phyloP scores from a whole-genome alignment of 2,329 filamentous ascomycete genomes.

The Chaetomium olivaceum region DNA sequence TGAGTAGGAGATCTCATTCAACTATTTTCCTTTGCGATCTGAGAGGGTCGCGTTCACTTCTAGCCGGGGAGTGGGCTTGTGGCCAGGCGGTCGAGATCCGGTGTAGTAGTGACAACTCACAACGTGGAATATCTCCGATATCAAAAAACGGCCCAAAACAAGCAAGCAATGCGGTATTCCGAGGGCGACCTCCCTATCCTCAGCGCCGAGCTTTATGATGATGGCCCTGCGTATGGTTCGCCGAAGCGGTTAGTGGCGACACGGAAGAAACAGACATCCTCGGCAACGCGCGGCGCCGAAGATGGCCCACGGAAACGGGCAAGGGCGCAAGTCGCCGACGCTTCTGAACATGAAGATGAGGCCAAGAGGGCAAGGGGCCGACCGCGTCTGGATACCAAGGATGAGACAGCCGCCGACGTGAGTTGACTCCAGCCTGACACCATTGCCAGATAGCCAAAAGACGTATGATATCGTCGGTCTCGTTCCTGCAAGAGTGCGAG shows the following conservation, averaged over 20 bases:
- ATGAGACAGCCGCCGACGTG: constrained; percentile 77
- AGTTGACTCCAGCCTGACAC: constrained; percentile 44
- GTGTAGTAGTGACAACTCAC: background rate
- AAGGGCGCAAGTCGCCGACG: constrained; percentile 35
- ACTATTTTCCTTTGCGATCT: background rate
- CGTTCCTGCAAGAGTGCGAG: background rate
- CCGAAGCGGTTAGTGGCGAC: constrained; percentile 27
- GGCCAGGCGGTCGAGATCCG: too few species aligned
- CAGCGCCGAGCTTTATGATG: constrained; percentile 49
- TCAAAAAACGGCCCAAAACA: background rate
- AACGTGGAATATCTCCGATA: background rate
- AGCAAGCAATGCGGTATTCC: constrained; percentile 33
- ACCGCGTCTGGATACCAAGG: constrained; percentile 72
- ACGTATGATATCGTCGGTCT: background rate
- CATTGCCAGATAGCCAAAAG: background rate
- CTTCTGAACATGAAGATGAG: constrained; percentile 44
- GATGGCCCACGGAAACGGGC: constrained; percentile 39
- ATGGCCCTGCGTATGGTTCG: constrained; percentile 34
- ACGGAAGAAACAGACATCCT: background rate
- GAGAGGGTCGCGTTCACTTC: background rate
- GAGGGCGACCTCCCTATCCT: constrained; percentile 46
- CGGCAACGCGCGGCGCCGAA: background rate
- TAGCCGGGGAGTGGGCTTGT: background rate
- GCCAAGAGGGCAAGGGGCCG: constrained; percentile 68
- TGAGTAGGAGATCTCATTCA: background rate